Evolutionary conservation across 2,329 filamentous ascomycete genomes (phyloP).

Genomic region (Colletotrichum godetiae): DNA sequence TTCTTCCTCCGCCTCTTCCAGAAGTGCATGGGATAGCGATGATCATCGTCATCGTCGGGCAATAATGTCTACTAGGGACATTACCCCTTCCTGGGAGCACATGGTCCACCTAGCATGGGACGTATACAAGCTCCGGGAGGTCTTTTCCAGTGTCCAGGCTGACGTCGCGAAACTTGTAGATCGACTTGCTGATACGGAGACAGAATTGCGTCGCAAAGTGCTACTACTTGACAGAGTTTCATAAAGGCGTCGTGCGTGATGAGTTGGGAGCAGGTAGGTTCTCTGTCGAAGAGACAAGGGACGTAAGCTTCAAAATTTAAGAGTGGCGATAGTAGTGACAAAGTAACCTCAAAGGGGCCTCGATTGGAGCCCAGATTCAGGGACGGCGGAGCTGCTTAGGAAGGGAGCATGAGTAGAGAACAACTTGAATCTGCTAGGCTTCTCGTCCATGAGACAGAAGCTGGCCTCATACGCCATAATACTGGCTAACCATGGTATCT

Average conservation of each 20-base stretch:
- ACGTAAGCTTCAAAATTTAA: background rate
- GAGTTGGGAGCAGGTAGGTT: background rate
- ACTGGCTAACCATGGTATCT: conserved; percentile 21
- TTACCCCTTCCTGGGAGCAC: background rate
- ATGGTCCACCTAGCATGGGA: background rate
- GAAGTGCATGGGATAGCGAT: background rate
- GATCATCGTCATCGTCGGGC: background rate
- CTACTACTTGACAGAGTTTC: too few species aligned
- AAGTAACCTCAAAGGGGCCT: background rate
- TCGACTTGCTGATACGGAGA: background rate
- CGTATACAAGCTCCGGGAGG: background rate
- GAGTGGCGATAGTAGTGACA: background rate
- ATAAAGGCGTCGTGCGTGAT: background rate
- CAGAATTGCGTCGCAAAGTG: background rate
- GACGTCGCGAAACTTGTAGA: background rate
- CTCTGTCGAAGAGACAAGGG: background rate
- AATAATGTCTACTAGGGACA: background rate
- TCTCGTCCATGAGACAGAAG: background rate
- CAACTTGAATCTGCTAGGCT: background rate
- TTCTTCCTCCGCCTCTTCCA: background rate
- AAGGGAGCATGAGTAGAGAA: too few species aligned
- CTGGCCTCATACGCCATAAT: conserved; percentile 1
- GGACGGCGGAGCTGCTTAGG: background rate
- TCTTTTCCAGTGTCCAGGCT: background rate
- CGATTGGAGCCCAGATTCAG: background rate